Conservation (phyloP, 176 grass and related monocot species). For the Rhipidocladum racemiflorum region DNA sequence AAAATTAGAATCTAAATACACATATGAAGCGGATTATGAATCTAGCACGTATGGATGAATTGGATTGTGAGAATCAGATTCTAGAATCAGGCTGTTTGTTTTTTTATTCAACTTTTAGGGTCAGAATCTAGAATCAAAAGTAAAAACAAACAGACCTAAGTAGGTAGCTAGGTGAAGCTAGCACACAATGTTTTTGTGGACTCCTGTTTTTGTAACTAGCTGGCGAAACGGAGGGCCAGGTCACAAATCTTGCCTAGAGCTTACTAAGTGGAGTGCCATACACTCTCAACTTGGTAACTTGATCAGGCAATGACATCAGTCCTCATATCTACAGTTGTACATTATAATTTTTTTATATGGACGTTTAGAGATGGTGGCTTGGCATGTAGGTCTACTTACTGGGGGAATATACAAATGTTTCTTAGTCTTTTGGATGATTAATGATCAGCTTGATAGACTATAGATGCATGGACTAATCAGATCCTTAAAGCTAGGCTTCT, state of each 20-base stretch:
- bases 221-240: neutral
- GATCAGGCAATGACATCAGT: neutral
- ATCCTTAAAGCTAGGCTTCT: constrained; percentile 54
- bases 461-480: constrained; percentile 12
- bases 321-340: neutral
- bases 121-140: no score
- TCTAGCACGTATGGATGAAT: no score
- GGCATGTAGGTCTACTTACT: neutral
- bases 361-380: constrained; percentile 11
- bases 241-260: neutral
- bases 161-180: neutral
- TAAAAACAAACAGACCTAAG: no score
- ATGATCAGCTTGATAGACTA: neutral
- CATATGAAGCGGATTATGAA: no score
- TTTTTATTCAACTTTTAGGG: no score
- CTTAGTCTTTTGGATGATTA: neutral
- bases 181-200: no score
- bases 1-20: no score
- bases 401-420: neutral
- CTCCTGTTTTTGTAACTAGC: neutral
- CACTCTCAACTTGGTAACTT: neutral
- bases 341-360: neutral
- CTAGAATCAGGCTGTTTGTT: no score
- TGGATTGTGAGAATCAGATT: no score
- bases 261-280: neutral